Evolutionary conservation across 805 yeast species (phyloP).

Genomic region (Hanseniaspora nectarophila): DNA sequence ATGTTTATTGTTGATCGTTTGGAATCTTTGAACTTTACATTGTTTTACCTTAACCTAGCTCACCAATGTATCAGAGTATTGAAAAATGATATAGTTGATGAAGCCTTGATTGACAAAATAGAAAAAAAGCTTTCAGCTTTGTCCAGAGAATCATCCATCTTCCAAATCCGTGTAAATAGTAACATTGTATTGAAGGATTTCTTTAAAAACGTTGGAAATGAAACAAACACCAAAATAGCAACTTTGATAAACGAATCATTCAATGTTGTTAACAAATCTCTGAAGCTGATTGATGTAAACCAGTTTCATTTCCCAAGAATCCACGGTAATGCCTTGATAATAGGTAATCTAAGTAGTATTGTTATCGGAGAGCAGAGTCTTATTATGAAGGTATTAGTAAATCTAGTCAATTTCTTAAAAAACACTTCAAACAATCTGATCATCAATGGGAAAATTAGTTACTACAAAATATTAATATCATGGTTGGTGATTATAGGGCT

Average conservation of each 20-base stretch:
- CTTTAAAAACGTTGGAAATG: constrained; percentile 18
- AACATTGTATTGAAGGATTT: constrained; percentile 29
- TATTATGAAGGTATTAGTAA: constrained; percentile 34
- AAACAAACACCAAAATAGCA: constrained; percentile 23
- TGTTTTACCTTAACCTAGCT: constrained; percentile 21
- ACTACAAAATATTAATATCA: constrained; percentile 34
- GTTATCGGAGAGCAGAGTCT: constrained; percentile 33
- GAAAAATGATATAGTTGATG: constrained; percentile 26
- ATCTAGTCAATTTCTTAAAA: constrained; percentile 36
- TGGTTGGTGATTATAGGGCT: constrained; percentile 58
- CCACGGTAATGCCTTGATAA: constrained; percentile 32
- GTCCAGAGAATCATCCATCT: constrained; percentile 29
- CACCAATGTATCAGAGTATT: constrained; percentile 19
- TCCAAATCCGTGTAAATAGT: constrained; percentile 34
- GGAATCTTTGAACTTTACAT: constrained; percentile 9
- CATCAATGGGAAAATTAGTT: constrained; percentile 21
- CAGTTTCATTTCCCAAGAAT: constrained; percentile 26
- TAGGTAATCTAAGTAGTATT: constrained; percentile 29
- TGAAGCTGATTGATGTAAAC: constrained; percentile 25
- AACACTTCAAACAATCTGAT: constrained; percentile 26
- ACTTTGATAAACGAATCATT: constrained; percentile 30
- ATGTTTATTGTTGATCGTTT: constrained; percentile 14
- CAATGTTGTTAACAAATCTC: constrained; percentile 26
- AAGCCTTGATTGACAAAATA: constrained; percentile 24
- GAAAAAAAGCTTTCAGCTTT: constrained; percentile 30